phyloP scores from a whole-genome alignment of 495 filamentous ascomycete species.

The Penicillium diatomitis region DNA sequence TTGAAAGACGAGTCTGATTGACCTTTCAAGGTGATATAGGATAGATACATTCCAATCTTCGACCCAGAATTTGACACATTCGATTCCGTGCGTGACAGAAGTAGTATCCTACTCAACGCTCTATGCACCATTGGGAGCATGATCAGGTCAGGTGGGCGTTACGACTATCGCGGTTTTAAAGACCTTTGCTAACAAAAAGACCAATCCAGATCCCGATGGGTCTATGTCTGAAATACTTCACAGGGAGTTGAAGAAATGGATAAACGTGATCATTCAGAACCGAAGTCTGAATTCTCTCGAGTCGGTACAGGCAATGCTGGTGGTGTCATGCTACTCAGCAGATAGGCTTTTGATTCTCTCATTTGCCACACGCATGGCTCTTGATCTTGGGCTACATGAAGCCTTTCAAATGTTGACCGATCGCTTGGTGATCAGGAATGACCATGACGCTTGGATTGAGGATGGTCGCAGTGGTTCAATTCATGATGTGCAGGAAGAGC shows the following conservation, averaged over 20 bases:
- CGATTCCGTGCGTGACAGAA: conserved; percentile 28
- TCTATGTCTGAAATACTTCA: conserved; percentile 30
- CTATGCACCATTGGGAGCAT: conserved; percentile 43
- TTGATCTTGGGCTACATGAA: conserved; percentile 35
- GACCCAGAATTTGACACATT: conserved; percentile 35
- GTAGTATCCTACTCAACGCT: conserved; percentile 37
- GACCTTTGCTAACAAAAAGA: background rate
- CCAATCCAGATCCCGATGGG: conserved; percentile 18
- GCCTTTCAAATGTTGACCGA: conserved; percentile 33
- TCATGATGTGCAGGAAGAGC: conserved; percentile 18
- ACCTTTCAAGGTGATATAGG: conserved; percentile 8
- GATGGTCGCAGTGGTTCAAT: conserved; percentile 5
- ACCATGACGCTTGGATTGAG: background rate
- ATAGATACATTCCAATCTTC: conserved; percentile 40
- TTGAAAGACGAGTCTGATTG: background rate
- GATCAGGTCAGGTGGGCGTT: conserved; percentile 22
- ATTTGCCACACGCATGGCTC: conserved; percentile 38
- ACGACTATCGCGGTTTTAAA: background rate
- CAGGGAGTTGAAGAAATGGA: conserved; percentile 34
- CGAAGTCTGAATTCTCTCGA: conserved; percentile 29
- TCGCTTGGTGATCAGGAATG: conserved; percentile 18
- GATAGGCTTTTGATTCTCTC: conserved; percentile 38
- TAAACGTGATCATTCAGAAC: conserved; percentile 37
- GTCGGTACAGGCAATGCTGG: conserved; percentile 39
- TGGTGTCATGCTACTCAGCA: conserved; percentile 40